Percentiles rank a stretch among this genome's conserved stretches.
phyloP scores from a whole-genome alignment of 805 yeast species.

The Candida nitratophila region DNA sequence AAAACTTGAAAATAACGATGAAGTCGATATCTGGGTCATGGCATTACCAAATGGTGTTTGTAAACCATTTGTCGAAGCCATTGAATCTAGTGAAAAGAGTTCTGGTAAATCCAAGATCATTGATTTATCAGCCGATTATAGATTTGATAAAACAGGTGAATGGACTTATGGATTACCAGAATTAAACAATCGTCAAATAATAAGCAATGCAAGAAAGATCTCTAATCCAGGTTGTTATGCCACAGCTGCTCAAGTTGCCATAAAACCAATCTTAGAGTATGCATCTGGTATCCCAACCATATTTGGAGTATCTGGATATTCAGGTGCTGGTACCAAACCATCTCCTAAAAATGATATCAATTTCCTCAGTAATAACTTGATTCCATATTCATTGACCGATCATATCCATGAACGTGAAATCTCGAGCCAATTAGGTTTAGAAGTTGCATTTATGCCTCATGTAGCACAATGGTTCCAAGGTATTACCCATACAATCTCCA shows the following conservation, averaged over 20 bases:
- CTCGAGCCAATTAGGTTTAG: slow-evolving; percentile 66
- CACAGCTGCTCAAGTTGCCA: slow-evolving; percentile 93
- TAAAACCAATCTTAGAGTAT: slow-evolving; percentile 74
- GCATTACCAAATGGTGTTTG: slow-evolving; percentile 98
- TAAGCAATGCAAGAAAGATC: slow-evolving; percentile 70
- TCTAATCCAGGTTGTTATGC: slow-evolving; percentile 99
- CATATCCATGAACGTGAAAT: slow-evolving; percentile 96
- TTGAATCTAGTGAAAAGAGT: slow-evolving; percentile 45
- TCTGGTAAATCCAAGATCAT: slow-evolving; percentile 71
- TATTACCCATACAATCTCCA: slow-evolving; percentile 82
- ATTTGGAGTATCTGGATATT: slow-evolving; percentile 96
- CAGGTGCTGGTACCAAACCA: slow-evolving; percentile 99
- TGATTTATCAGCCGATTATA: slow-evolving; percentile 92
- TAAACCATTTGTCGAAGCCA: slow-evolving; percentile 77
- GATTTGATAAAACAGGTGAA: slow-evolving; percentile 81
- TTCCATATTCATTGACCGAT: slow-evolving; percentile 93
- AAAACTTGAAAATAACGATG: slow-evolving; percentile 63
- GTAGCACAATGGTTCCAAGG: slow-evolving; percentile 99
- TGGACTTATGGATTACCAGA: slow-evolving; percentile 98
- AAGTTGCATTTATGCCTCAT: slow-evolving; percentile 90
- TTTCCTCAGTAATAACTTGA: slow-evolving; percentile 70
- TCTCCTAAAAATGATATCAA: slow-evolving; percentile 88
- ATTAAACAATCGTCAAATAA: slow-evolving; percentile 58
- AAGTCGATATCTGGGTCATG: slow-evolving; percentile 97
- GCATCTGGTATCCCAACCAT: slow-evolving; percentile 70